These are phyloP conservation scores for Penicillium simplicissimum DNA, from an alignment of 495 filamentous ascomycete genomes.

Conservation along the genomic window DNA sequence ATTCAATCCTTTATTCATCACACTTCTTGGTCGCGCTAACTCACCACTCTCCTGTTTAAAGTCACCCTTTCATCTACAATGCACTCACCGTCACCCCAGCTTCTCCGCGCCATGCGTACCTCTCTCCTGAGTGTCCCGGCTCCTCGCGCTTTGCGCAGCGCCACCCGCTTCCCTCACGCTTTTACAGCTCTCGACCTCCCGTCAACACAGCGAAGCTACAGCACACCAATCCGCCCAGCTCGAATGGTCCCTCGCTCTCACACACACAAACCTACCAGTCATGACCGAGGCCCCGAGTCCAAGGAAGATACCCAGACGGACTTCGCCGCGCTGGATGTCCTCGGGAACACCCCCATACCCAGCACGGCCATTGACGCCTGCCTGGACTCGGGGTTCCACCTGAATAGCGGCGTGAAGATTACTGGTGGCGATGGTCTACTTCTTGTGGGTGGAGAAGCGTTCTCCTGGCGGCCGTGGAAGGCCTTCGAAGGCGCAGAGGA, in stretches of 20 bases:
- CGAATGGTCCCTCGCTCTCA: slow-evolving; percentile 46
- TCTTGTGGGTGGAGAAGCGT: slow-evolving; percentile 82
- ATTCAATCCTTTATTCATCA: background rate
- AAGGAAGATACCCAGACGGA: slow-evolving; percentile 70
- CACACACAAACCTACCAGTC: slow-evolving; percentile 40
- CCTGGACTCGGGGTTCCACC: slow-evolving; percentile 71
- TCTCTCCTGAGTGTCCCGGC: slow-evolving; percentile 25
- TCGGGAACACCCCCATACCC: slow-evolving; percentile 73
- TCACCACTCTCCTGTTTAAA: background rate
- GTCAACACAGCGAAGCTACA: slow-evolving; percentile 32
- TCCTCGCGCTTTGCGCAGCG: slow-evolving; percentile 18
- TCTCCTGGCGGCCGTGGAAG: slow-evolving; percentile 82
- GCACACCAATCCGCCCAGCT: slow-evolving; percentile 28
- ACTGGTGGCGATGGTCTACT: slow-evolving; percentile 65
- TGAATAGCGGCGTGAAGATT: slow-evolving; percentile 75
- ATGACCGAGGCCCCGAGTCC: slow-evolving; percentile 60
- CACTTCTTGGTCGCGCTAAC: background rate
- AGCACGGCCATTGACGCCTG: slow-evolving; percentile 82
- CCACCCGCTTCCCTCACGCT: slow-evolving; percentile 16
- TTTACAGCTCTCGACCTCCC: slow-evolving; percentile 14
- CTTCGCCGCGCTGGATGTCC: slow-evolving; percentile 73
- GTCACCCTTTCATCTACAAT: slow-evolving; percentile 21
- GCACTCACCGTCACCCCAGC: slow-evolving; percentile 47
- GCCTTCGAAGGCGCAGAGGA: slow-evolving; percentile 28
- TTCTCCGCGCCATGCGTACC: slow-evolving; percentile 45